Conservation (phyloP, 495 filamentous ascomycete genomes). For the Aspergillus bridgeri region DNA sequence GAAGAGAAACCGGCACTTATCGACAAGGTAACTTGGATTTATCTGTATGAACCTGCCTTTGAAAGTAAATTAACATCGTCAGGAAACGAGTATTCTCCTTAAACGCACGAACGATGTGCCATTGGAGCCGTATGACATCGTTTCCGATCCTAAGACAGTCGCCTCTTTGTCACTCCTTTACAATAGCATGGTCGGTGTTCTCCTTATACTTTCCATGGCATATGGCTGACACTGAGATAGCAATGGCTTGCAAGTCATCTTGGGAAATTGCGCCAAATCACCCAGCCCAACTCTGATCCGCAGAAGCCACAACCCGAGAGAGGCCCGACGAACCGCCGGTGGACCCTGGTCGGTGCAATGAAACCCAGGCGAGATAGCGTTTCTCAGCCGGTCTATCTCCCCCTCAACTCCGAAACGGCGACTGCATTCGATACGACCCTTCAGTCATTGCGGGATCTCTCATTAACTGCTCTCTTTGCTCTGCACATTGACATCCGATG, state of each 20-base stretch:
- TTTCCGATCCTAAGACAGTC: conserved; percentile 83
- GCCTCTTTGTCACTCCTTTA: conserved; percentile 81
- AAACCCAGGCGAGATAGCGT: conserved; percentile 54
- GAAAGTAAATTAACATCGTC: conserved; percentile 5
- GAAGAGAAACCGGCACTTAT: conserved; percentile 35
- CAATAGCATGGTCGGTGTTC: conserved; percentile 72
- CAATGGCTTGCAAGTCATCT: conserved; percentile 90
- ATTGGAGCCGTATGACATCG: conserved; percentile 73
- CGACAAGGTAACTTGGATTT: conserved; percentile 33
- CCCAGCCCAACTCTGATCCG: conserved; percentile 39
- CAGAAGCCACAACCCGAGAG: conserved; percentile 37
- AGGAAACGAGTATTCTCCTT: conserved; percentile 69
- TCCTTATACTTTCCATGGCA: not conserved
- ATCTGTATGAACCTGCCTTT: not conserved
- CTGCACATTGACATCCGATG: conserved; percentile 85
- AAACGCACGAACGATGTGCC: conserved; percentile 58
- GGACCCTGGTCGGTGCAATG: conserved; percentile 67
- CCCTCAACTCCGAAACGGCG: conserved; percentile 83
- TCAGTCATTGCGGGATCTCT: conserved; percentile 72
- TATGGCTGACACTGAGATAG: conserved; percentile 31
- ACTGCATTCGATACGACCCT: conserved; percentile 81
- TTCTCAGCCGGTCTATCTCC: conserved; percentile 70
- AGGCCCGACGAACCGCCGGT: conserved; percentile 56
- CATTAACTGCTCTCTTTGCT: conserved; percentile 70
- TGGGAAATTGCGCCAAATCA: conserved; percentile 70